Conservation (phyloP, 345 rosid genomes). For the Kandelia obovata region DNA sequence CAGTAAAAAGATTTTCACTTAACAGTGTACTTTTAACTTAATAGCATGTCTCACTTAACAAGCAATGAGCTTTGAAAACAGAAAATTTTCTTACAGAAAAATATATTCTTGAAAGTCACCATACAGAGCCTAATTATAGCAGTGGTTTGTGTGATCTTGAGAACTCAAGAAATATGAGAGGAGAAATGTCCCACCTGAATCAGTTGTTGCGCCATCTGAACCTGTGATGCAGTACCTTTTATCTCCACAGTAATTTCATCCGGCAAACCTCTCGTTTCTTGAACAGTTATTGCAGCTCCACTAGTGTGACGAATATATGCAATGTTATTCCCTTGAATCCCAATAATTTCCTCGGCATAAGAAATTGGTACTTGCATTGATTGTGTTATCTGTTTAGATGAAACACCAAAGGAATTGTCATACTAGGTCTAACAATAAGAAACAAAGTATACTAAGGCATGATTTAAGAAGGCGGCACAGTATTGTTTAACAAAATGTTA, state of each 20-base stretch:
- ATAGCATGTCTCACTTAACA: too few relatives aligned
- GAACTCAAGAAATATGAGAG: background rate
- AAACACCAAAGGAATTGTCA: background rate
- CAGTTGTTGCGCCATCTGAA: slow-evolving; percentile 68
- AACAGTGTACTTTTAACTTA: too few relatives aligned
- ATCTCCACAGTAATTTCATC: slow-evolving; percentile 80
- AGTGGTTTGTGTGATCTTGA: background rate
- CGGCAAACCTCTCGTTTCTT: slow-evolving; percentile 63
- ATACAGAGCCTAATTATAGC: background rate
- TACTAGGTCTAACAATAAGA: background rate
- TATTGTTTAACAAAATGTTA: background rate
- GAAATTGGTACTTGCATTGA: slow-evolving; percentile 81
- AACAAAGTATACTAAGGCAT: background rate
- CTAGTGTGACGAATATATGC: slow-evolving; percentile 69
- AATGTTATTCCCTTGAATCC: slow-evolving; percentile 68
- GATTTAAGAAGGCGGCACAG: background rate
- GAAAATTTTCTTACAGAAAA: too few relatives aligned
- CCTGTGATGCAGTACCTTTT: slow-evolving; percentile 73
- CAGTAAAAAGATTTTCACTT: too few relatives aligned
- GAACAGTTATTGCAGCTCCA: slow-evolving; percentile 65
- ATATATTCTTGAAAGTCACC: background rate
- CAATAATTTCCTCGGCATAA: slow-evolving; percentile 80
- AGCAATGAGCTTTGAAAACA: too few relatives aligned
- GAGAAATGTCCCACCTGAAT: slow-evolving; percentile 48
- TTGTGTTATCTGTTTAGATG: slow-evolving; percentile 51